Percentiles rank a stretch among this genome's conserved stretches.
Evolutionary conservation across 345 rosid genomes (phyloP).

Genomic region (Lumnitzera racemosa): DNA sequence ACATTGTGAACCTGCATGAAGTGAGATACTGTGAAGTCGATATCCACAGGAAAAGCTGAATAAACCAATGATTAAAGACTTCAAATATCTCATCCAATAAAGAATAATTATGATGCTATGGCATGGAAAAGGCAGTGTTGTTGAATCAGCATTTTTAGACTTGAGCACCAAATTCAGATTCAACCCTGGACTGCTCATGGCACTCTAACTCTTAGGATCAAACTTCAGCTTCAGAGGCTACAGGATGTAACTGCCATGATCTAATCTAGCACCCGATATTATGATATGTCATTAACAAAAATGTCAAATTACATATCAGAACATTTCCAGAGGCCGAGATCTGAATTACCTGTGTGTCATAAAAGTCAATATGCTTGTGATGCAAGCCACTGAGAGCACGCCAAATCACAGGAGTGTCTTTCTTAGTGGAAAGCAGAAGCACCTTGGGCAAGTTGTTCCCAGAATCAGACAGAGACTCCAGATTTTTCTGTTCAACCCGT

Average conservation of each 20-base stretch:
- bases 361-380: conserved; percentile 50
- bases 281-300: no score
- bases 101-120: no score
- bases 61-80: background rate
- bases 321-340: background rate
- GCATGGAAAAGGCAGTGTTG: no score
- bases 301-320: no score
- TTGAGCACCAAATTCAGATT: no score
- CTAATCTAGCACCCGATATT: no score
- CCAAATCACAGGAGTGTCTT: conserved; percentile 77
- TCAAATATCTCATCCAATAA: no score
- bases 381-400: conserved; percentile 83
- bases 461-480: conserved; percentile 26
- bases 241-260: no score
- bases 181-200: no score
- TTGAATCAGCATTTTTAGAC: no score
- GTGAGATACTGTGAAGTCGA: background rate
- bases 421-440: conserved; percentile 81
- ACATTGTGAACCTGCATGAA: conserved; percentile 55
- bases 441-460: conserved; percentile 40
- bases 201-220: no score
- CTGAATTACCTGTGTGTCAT: conserved; percentile 53
- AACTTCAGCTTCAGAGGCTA: no score
- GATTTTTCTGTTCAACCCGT: conserved; percentile 34
- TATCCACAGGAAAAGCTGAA: background rate